Evolutionary conservation across 805 yeast genomes (phyloP), one percentile per base, ranked within the genome.

Genomic region (Ogataea degrootiae): DNA sequence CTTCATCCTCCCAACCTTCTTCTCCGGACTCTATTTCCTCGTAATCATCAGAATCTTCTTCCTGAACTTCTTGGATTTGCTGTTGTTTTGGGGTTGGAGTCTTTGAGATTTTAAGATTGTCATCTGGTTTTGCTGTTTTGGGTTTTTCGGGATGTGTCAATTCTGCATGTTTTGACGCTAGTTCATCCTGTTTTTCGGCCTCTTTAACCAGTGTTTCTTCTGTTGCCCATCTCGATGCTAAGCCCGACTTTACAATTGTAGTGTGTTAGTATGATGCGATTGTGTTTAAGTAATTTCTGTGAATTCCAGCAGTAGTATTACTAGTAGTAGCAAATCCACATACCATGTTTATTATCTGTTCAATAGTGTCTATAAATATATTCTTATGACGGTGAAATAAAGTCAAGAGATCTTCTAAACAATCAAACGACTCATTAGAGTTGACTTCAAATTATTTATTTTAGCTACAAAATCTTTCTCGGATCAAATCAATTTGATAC

Each of bases 171-270:
- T 22, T 12, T 22, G 41, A 5, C 3, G 41, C 41, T 6, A 39
- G 6, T 22, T 31, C 33, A 45, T 60, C 65, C 45, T 61, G 61
- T 22, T 51, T 39, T 6, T 41, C 34, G 2, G 67, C 64, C 35
- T 55, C 46, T 19, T 54, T 36, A 11, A 60, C 63, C 19, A 59
- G 49, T 12, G 57, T 45, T 3, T 53, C 61, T 33, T 65, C 66
- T 17, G 56, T 58, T 6, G 69, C 69, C 70, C 70, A 66, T 48
- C 60, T 57, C 5, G 69, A 64, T 31, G 56, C 64, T 33, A 64
- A 42, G 4, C 55, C 60, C 17, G 56, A 29, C 59, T 52, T 42
- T 29, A 34, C 38, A 31, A 36, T 7, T 22, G 23, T 26, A 34
- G 29, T 16, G 12, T 36, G 23, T 26, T 39, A 33, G 22, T 17